A percentile compares a stretch with the other conserved stretches of the same genome.
These are phyloP conservation scores for Astragalus glycyphyllos DNA, from an alignment of 306 rosid species.

Conservation along the genomic window DNA sequence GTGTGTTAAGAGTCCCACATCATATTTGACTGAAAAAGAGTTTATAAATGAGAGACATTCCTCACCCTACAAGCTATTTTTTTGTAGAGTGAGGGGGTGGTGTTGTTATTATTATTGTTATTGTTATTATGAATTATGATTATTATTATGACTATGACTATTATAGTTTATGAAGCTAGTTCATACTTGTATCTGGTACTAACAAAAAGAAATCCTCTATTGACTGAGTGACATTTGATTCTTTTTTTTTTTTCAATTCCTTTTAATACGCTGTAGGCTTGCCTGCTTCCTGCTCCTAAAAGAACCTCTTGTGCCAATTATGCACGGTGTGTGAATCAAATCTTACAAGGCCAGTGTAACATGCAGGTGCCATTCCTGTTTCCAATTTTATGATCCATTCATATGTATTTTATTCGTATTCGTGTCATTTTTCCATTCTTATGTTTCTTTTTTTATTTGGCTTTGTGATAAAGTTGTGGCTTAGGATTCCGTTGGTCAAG, in stretches of 20 bases:
- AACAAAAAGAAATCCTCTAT: background rate
- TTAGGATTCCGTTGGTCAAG: constrained; percentile 81
- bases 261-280: constrained; percentile 72
- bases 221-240: background rate
- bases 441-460: constrained; percentile 34
- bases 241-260: constrained; percentile 21
- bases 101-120: too few species aligned
- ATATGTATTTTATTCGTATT: background rate
- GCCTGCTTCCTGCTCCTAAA: constrained; percentile 92
- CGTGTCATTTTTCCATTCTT: constrained; percentile 29
- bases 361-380: constrained; percentile 69
- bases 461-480: constrained; percentile 73
- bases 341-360: constrained; percentile 72
- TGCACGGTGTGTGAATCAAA: constrained; percentile 92
- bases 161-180: background rate
- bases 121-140: too few species aligned
- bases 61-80: too few species aligned
- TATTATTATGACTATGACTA: too few species aligned
- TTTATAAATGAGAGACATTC: too few species aligned
- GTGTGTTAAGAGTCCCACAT: too few species aligned
- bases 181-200: constrained; percentile 2
- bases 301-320: constrained; percentile 84
- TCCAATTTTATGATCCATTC: constrained; percentile 13
- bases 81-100: too few species aligned
- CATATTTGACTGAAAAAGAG: too few species aligned